Evolutionary conservation across 2,329 filamentous ascomycete species (phyloP), one percentile per base, ranked within the genome.

Genomic region (Endothia cerciana): DNA sequence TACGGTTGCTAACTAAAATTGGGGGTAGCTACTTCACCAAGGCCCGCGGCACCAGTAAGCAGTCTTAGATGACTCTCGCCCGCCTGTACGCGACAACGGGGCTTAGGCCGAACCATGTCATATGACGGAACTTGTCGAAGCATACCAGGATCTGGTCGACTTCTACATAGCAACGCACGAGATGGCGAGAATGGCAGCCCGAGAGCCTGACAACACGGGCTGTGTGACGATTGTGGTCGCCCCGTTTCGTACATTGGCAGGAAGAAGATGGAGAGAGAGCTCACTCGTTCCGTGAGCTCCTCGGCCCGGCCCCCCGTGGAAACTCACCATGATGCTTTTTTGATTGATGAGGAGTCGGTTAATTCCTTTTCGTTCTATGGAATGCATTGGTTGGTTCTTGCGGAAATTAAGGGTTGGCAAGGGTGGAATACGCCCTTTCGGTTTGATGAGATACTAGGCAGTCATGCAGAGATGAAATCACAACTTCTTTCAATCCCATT

Each of bases 11-110:
- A 36, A 60, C 70, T 72, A 51, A 72, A 60, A 5, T 25, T 28
- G 19, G 15, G 2, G 11, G 3, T 62, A 78, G 76, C 57, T 78
- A 76, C 70, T 73, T 77, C 56, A 74, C 75, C 71, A 77, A 77
- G 73, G 71, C 72, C 62, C 76, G 74, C 70, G 72, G 70, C 61
- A 75, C 77, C 71, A 74, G 60, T 47, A 62, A 53, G 43, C 15
- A 47, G 11, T 53, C 51, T 10, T 58, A 63, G 41, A 28, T 43
- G 49, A 28, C 40, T 19, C 6, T 17, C 19, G 25, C 7, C 10
- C 38, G 5, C n/a, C n/a, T n/a, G 30, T 33, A 6, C 36, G 47
- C 33, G 33, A 17, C 19, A 61, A 60, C 17, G 36, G 30, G 36
- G 55, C 36, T 28, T 41, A 40, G 10, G 57, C 10, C n/a, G 22